A percentile compares a stretch with the other conserved stretches of the same genome.
These are phyloP conservation scores for Carex kokanica DNA, from an alignment of 176 grass and related monocot genomes.

Conservation along the genomic window DNA sequence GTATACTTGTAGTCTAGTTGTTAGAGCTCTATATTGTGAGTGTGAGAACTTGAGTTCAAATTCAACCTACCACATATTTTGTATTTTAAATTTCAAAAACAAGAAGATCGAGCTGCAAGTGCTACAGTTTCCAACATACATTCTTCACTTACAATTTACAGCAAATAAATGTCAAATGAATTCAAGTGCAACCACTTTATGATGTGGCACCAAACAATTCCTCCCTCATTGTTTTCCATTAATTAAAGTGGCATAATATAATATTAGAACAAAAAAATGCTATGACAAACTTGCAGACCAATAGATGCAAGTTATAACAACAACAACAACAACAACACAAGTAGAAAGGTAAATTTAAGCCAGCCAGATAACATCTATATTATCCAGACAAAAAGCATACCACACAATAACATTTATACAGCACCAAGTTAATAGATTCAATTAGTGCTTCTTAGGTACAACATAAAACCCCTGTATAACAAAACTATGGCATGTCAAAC, in stretches of 20 bases:
- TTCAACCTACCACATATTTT: too few species aligned
- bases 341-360: not conserved
- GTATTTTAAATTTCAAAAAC: not conserved
- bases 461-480: constrained; percentile 34
- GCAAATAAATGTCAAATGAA: not conserved
- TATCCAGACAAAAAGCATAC: not conserved
- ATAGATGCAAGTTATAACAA: not conserved
- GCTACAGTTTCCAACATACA: not conserved
- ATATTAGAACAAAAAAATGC: not conserved
- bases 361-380: not conserved
- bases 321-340: not conserved
- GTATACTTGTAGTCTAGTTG: too few species aligned
- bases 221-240: not conserved
- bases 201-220: not conserved
- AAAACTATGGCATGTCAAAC: constrained; percentile 28
- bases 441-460: constrained; percentile 19
- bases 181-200: not conserved
- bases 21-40: too few species aligned
- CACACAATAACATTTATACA: constrained; percentile 7
- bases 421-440: not conserved
- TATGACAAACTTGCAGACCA: not conserved
- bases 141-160: too few species aligned
- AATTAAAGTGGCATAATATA: not conserved
- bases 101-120: not conserved
- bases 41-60: too few species aligned